Evolutionary conservation across 1,139 yeast genomes (phyloP).

Genomic region (Yamadazyma sp.): DNA sequence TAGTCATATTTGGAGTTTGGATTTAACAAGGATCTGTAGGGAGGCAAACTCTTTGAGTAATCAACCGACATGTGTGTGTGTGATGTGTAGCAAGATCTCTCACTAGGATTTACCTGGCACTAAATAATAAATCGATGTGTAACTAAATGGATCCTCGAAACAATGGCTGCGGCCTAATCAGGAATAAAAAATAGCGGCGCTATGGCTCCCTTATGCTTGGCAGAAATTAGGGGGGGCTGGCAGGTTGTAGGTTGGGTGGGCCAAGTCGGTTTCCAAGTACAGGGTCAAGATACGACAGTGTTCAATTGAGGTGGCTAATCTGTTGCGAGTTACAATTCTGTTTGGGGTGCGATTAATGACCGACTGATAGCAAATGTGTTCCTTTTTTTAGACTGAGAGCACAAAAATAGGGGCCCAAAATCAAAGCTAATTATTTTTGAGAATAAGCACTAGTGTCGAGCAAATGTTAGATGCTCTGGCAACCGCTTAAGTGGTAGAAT

Average conservation of each 20-base stretch:
- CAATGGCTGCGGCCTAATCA: background rate
- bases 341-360: too few relatives aligned
- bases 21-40: conserved; percentile 43
- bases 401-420: background rate
- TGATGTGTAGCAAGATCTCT: background rate
- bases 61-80: conserved; percentile 21
- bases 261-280: too few relatives aligned
- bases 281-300: too few relatives aligned
- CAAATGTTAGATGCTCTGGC: too few relatives aligned
- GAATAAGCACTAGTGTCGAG: too few relatives aligned
- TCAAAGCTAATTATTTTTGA: background rate
- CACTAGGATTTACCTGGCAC: background rate
- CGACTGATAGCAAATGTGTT: too few relatives aligned
- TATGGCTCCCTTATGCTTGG: background rate
- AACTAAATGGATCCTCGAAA: background rate
- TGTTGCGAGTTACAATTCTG: too few relatives aligned
- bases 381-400: background rate
- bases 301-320: too few relatives aligned
- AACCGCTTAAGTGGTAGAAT: too few relatives aligned
- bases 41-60: conserved; percentile 39
- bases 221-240: background rate
- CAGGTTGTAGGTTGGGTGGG: background rate
- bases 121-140: background rate
- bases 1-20: conserved; percentile 48
- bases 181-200: background rate